phyloP scores from a whole-genome alignment of 1,139 yeast species.

The Taphrina populina region DNA sequence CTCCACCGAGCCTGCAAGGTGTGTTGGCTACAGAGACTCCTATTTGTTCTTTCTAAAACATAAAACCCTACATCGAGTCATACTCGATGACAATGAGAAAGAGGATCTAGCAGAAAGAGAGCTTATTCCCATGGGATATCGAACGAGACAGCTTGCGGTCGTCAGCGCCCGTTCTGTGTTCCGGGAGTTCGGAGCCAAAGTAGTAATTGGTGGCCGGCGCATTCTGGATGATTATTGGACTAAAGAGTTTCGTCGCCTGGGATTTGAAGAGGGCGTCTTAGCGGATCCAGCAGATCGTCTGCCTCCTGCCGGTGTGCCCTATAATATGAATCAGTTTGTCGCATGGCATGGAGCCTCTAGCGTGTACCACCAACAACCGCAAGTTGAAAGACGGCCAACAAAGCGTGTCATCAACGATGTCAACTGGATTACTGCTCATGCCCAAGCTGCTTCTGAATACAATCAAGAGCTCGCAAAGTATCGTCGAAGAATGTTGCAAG shows the following conservation, averaged over 20 bases:
- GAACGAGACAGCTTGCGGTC: conserved; percentile 82
- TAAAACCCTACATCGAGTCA: conserved; percentile 65
- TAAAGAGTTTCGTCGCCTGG: conserved; percentile 64
- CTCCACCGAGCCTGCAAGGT: conserved; percentile 92
- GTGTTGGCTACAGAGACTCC: conserved; percentile 92
- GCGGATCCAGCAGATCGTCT: conserved; percentile 69
- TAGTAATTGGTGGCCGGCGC: conserved; percentile 74
- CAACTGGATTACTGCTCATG: conserved; percentile 86
- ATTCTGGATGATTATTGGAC: conserved; percentile 90
- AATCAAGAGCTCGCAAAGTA: conserved; percentile 63
- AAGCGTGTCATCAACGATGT: conserved; percentile 57
- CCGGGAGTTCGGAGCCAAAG: conserved; percentile 87
- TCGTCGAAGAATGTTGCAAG: conserved; percentile 55
- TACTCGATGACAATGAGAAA: conserved; percentile 75
- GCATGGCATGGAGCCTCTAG: conserved; percentile 56
- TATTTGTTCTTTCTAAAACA: conserved; percentile 88
- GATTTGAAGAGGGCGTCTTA: conserved; percentile 73
- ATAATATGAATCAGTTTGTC: conserved; percentile 54
- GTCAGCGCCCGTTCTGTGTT: conserved; percentile 88
- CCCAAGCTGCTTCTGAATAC: conserved; percentile 68
- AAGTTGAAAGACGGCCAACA: conserved; percentile 37
- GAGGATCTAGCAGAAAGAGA: conserved; percentile 78
- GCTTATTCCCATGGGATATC: conserved; percentile 82
- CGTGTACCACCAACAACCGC: conserved; percentile 46
- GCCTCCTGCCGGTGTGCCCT: conserved; percentile 50